Conservation (phyloP, 164 flowering plant genomes). For the Annona cherimola region DNA sequence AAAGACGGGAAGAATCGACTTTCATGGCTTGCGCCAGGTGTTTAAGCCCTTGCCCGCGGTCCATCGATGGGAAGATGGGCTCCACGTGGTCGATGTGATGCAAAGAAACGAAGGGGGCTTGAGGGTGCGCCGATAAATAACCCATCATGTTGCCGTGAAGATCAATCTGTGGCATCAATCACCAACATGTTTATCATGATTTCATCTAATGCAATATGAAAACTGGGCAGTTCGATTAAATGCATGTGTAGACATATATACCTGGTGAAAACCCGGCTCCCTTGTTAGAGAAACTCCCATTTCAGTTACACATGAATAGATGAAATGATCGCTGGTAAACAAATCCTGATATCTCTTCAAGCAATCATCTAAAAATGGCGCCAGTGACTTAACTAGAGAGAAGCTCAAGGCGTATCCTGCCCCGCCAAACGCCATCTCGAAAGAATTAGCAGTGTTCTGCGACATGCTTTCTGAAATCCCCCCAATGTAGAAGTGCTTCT, state of each 20-base stretch:
- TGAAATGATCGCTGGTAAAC: constrained; percentile 36
- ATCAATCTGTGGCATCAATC: constrained; percentile 40
- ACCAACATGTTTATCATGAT: neutral
- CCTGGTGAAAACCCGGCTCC: constrained; percentile 68
- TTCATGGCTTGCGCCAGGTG: constrained; percentile 47
- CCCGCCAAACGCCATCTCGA: constrained; percentile 66
- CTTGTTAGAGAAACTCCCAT: constrained; percentile 50
- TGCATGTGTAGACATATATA: neutral
- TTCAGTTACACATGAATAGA: constrained; percentile 49
- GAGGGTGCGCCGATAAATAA: constrained; percentile 54
- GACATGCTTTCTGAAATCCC: constrained; percentile 35
- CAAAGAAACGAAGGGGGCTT: constrained; percentile 47
- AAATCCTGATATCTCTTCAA: constrained; percentile 39
- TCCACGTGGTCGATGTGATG: constrained; percentile 61
- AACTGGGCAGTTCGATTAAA: neutral
- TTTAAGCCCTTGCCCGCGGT: constrained; percentile 32
- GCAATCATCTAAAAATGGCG: constrained; percentile 40
- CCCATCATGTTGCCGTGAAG: constrained; percentile 53
- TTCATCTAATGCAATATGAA: neutral
- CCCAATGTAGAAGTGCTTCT: constrained; percentile 53
- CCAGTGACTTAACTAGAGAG: constrained; percentile 42
- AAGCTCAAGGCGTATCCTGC: constrained; percentile 62
- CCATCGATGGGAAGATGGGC: constrained; percentile 63
- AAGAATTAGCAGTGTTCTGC: constrained; percentile 41
- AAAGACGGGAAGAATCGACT: constrained; percentile 35